Evolutionary conservation across 371 early-diverging fungal genomes (phyloP).

Genomic region (Mucor velutinosus): DNA sequence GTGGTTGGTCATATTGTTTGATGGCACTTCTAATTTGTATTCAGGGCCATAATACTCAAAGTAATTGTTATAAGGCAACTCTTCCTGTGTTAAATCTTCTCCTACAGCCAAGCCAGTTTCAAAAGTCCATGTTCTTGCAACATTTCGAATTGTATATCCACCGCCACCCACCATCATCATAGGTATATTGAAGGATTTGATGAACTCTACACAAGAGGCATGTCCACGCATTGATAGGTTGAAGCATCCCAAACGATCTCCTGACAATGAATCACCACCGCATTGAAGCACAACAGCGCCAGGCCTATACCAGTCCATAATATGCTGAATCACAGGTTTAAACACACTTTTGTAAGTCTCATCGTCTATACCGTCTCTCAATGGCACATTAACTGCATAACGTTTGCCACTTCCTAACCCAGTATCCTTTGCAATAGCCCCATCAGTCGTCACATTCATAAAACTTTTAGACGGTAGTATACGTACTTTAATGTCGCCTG

Average conservation of each 20-base stretch:
- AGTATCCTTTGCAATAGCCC: constrained; percentile 62
- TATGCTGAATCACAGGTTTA: constrained; percentile 84
- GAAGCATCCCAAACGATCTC: constrained; percentile 99
- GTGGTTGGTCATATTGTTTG: constrained; percentile 96
- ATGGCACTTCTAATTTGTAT: constrained; percentile 89
- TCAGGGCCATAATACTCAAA: constrained; percentile 96
- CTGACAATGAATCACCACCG: constrained; percentile 98
- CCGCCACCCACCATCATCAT: constrained; percentile 98
- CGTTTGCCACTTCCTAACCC: constrained; percentile 88
- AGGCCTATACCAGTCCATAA: constrained; percentile 97
- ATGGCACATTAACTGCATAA: constrained; percentile 97
- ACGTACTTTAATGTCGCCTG: constrained; percentile 82
- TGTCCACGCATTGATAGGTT: constrained; percentile 92
- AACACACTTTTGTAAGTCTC: constrained; percentile 90
- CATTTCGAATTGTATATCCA: constrained; percentile 99
- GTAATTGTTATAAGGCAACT: constrained; percentile 94
- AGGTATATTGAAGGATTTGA: constrained; percentile 93
- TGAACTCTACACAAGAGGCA: constrained; percentile 92
- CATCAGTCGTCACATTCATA: neutral
- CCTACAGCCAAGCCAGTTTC: constrained; percentile 95
- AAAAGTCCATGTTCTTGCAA: constrained; percentile 97
- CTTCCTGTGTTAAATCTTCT: constrained; percentile 61
- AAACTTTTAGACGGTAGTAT: neutral
- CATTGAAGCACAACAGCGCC: constrained; percentile 98
- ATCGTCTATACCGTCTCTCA: constrained; percentile 98